These are phyloP conservation scores for Pterocarpus santalinus DNA, from an alignment of 306 rosid genomes.

Conservation along the genomic window DNA sequence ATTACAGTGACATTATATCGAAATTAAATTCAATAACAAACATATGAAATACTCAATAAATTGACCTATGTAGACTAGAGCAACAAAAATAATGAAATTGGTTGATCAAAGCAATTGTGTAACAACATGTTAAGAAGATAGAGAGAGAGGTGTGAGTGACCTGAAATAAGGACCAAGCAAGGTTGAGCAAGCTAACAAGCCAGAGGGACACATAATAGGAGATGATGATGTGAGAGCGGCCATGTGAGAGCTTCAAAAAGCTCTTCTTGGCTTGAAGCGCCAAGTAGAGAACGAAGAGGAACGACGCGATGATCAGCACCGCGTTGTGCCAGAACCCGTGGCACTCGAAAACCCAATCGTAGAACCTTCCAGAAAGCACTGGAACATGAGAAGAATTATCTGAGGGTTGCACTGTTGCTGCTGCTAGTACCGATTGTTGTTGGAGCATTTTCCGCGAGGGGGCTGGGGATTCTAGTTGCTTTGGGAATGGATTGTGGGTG, in stretches of 20 bases:
- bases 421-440: conserved; percentile 51
- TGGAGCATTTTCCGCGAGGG: conserved; percentile 42
- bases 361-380: conserved; percentile 51
- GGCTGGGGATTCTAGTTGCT: too few species aligned
- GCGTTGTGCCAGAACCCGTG: conserved; percentile 63
- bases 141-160: conserved; percentile 38
- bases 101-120: background rate
- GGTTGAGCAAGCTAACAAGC: conserved; percentile 61
- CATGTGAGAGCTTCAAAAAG: conserved; percentile 49
- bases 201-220: conserved; percentile 56
- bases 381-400: conserved; percentile 50
- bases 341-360: conserved; percentile 65
- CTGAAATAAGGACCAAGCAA: conserved; percentile 87
- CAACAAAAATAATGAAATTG: too few species aligned
- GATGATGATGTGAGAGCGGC: conserved; percentile 55
- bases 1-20: background rate
- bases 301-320: conserved; percentile 43
- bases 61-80: too few species aligned
- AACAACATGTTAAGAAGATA: too few species aligned
- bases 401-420: conserved; percentile 42
- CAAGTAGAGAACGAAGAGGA: conserved; percentile 54
- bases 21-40: background rate
- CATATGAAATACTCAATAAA: background rate
- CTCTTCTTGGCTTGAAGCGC: conserved; percentile 54
- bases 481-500: background rate